Evolutionary conservation across 2,329 filamentous ascomycete genomes (phyloP), one percentile per base, ranked within the genome.

Genomic region (Saccharata proteae): DNA sequence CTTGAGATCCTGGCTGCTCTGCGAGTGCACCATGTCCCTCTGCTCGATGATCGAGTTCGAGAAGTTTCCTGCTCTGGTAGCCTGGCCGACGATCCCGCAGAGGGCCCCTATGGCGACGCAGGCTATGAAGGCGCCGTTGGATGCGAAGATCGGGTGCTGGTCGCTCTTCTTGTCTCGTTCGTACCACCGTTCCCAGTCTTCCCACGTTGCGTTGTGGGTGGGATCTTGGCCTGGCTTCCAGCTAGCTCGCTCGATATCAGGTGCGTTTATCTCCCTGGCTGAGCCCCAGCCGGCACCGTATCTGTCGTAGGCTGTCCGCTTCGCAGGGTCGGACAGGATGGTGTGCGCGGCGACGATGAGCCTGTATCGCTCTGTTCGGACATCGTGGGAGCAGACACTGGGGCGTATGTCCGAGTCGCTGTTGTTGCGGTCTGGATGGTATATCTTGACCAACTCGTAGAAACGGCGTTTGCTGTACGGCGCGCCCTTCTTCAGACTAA

Each of bases 361-460:
- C 18, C 82, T 78, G 57, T 96, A 98, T 29, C 90, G 80, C 49
- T 94, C 83, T n/a, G 90, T 65, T 38, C 79, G 77, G 17, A 71
- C 67, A 16, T 71, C 57, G 13, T 70, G 65, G 0, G 81, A 63
- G 12, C 33, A 35, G 17, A 27, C 2, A 9, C 80, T 51, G 6
- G 57, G 42, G 16, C 18, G 20, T 15, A 34, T 15, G 16, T 37
- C 25, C 29, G 26, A 26, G 8, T 8, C 54, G 52, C 14, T 57
- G 41, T 11, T 51, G 39, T 55, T 63, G 37, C 71, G 72, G 55
- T 98, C 90, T 0, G 90, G 90, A 50, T 98, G 90, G 60, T 98
- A 98, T 27, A 92, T 65, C 62, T 96, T 98, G 36, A 93, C 90
- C 31, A 98, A 72, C 48, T 88, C 71, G 56, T 92, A 90, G 66